Conservation (phyloP, 176 grass and related monocot species). For the Areca catechu region DNA sequence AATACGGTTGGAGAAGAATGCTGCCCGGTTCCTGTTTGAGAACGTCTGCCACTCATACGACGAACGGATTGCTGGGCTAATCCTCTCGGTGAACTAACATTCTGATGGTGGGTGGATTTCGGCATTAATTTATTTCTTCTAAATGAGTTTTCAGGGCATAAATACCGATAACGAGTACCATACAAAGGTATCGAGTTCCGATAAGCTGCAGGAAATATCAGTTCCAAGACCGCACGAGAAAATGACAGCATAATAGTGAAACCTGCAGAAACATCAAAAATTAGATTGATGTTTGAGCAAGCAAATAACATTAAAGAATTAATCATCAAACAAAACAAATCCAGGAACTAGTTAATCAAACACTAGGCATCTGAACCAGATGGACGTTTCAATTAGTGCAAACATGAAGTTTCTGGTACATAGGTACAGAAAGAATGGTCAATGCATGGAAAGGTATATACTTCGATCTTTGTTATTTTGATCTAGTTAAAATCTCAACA, state of each 20-base stretch:
- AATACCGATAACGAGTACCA: conserved; percentile 2
- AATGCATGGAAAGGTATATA: too few species aligned
- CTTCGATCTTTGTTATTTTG: too few species aligned
- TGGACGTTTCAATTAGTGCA: too few species aligned
- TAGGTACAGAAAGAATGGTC: too few species aligned
- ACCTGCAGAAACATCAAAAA: conserved; percentile 23
- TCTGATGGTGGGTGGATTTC: conserved; percentile 37
- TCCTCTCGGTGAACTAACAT: conserved; percentile 52
- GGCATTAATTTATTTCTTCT: conserved; percentile 55
- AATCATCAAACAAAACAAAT: conserved; percentile 7
- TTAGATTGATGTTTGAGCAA: conserved; percentile 39
- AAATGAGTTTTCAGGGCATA: conserved; percentile 10
- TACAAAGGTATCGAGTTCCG: background rate
- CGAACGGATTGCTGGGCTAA: conserved; percentile 61
- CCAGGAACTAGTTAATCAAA: too few species aligned
- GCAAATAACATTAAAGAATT: conserved; percentile 18
- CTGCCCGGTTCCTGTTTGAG: conserved; percentile 55
- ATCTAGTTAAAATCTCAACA: too few species aligned
- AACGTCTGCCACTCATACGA: conserved; percentile 42
- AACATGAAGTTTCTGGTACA: too few species aligned
- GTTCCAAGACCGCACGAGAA: conserved; percentile 22
- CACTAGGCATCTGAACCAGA: too few species aligned
- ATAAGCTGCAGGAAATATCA: conserved; percentile 22
- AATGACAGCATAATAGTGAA: conserved; percentile 4
- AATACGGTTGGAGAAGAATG: conserved; percentile 70